A percentile compares a stretch with the other conserved stretches of the same genome.
These are phyloP conservation scores for Fusarium dimerum DNA, from an alignment of 2,329 filamentous ascomycete species.

Conservation along the genomic window DNA sequence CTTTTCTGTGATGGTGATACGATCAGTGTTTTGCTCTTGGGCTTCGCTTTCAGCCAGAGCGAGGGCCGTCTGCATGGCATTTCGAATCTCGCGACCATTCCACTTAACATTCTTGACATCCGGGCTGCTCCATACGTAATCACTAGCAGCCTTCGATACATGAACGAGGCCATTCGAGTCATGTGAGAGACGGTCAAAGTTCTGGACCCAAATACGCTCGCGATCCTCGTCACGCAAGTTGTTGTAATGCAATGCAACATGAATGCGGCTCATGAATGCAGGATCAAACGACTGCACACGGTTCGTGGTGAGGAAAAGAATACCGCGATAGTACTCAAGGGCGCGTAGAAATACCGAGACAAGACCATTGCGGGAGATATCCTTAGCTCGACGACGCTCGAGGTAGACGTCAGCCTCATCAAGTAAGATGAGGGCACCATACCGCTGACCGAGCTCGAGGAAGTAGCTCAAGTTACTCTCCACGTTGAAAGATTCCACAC, in stretches of 20 bases:
- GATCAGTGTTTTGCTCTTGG: slow-evolving; percentile 35
- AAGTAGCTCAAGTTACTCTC: slow-evolving; percentile 49
- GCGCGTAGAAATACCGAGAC: slow-evolving; percentile 52
- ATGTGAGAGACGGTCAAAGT: slow-evolving; percentile 47
- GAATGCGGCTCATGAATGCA: slow-evolving; percentile 52
- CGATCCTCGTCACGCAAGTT: slow-evolving; percentile 43
- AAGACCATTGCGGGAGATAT: slow-evolving; percentile 49
- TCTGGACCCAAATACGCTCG: slow-evolving; percentile 46
- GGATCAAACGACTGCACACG: slow-evolving; percentile 48
- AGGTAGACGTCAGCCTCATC: slow-evolving; percentile 65
- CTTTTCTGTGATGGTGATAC: slow-evolving; percentile 33
- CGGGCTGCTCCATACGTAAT: slow-evolving; percentile 39
- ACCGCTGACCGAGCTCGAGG: slow-evolving; percentile 50
- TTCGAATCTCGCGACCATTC: slow-evolving; percentile 46
- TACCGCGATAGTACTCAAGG: slow-evolving; percentile 52
- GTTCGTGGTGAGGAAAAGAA: slow-evolving; percentile 54
- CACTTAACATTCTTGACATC: slow-evolving; percentile 42
- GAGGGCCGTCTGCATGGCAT: slow-evolving; percentile 47
- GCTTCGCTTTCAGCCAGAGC: slow-evolving; percentile 46
- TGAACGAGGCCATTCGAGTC: slow-evolving; percentile 41
- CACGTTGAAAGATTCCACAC: slow-evolving; percentile 38
- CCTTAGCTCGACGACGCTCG: slow-evolving; percentile 47
- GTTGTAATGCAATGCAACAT: slow-evolving; percentile 50
- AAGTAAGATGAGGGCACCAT: slow-evolving; percentile 53
- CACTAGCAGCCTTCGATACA: slow-evolving; percentile 39